Percentiles rank a stretch among this genome's conserved stretches.
These are phyloP conservation scores for Aspergillus cavernicola DNA, from an alignment of 495 filamentous ascomycete genomes.

Conservation along the genomic window DNA sequence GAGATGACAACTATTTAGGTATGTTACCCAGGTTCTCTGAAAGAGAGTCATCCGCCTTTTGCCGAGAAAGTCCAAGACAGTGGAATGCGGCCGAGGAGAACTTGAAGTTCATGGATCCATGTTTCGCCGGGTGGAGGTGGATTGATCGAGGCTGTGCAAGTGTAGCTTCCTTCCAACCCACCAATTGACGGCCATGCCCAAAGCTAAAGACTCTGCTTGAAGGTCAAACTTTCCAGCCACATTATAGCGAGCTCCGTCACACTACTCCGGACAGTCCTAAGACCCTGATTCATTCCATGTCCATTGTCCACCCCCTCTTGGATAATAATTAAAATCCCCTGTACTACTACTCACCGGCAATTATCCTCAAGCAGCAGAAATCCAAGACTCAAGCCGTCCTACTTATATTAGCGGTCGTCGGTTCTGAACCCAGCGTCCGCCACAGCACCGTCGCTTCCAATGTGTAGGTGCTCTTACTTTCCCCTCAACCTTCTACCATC, in stretches of 20 bases:
- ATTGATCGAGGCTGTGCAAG: too few species aligned
- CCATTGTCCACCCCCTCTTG: not conserved
- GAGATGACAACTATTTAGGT: too few species aligned
- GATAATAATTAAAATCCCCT: not conserved
- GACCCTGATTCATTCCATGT: conserved; percentile 1
- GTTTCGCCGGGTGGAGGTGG: too few species aligned
- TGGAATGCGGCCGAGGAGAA: too few species aligned
- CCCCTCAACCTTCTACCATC: not conserved
- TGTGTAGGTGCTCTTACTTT: not conserved
- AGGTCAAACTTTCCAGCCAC: conserved; percentile 4
- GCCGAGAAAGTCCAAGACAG: too few species aligned
- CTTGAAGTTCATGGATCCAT: too few species aligned
- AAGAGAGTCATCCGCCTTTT: too few species aligned
- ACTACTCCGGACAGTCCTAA: not conserved
- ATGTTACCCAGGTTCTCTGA: too few species aligned
- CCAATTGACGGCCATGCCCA: too few species aligned
- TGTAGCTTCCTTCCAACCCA: too few species aligned
- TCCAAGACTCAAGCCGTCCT: not conserved
- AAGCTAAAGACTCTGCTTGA: too few species aligned
- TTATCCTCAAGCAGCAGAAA: not conserved
- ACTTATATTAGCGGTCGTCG: not conserved
- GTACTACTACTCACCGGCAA: not conserved
- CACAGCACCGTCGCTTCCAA: conserved; percentile 1
- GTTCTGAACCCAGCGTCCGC: not conserved
- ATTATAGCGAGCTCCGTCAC: not conserved